Conservation (phyloP, 2,329 filamentous ascomycete genomes). For the Basipetospora chlamydospora region DNA sequence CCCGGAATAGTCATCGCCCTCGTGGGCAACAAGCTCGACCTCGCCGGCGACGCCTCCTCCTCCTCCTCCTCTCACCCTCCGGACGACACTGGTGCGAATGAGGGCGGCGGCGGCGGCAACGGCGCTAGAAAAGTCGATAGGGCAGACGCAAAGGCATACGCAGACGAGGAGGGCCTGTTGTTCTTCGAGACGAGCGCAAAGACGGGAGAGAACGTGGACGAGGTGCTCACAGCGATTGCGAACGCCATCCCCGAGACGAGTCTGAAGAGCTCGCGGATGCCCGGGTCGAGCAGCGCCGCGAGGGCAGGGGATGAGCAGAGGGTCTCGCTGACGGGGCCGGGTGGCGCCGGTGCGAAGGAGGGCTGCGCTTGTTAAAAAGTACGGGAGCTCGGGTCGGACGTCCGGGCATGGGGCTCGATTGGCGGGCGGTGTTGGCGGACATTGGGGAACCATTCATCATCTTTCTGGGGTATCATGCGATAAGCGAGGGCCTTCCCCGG, state of each 20-base stretch:
- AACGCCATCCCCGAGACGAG: conserved; percentile 97
- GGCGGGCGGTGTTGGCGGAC: no score
- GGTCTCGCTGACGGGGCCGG: conserved; percentile 67
- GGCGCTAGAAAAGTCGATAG: conserved; percentile 80
- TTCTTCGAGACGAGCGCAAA: conserved; percentile 99
- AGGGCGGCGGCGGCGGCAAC: conserved; percentile 41
- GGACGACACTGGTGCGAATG: conserved; percentile 37
- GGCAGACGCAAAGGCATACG: conserved; percentile 84
- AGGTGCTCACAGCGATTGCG: conserved; percentile 95
- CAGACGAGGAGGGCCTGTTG: conserved; percentile 81
- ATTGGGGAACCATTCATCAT: no score
- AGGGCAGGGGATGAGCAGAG: conserved; percentile 54
- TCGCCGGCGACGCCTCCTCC: conserved; percentile 48
- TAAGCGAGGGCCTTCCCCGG: no score
- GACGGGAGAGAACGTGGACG: conserved; percentile 83
- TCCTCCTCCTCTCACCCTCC: no score
- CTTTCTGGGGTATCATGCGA: no score
- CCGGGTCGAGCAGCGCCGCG: conserved; percentile 44
- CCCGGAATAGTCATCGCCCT: conserved; percentile 94
- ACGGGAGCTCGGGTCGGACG: no score
- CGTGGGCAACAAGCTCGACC: conserved; percentile 91
- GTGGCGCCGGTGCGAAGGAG: conserved; percentile 68
- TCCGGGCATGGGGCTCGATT: not conserved
- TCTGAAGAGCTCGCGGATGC: conserved; percentile 73
- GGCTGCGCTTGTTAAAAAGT: conserved; percentile 74